A percentile compares a stretch with the other conserved stretches of the same genome.
These are phyloP conservation scores for Xylaria nigripes DNA, from an alignment of 495 filamentous ascomycete genomes.

Conservation along the genomic window DNA sequence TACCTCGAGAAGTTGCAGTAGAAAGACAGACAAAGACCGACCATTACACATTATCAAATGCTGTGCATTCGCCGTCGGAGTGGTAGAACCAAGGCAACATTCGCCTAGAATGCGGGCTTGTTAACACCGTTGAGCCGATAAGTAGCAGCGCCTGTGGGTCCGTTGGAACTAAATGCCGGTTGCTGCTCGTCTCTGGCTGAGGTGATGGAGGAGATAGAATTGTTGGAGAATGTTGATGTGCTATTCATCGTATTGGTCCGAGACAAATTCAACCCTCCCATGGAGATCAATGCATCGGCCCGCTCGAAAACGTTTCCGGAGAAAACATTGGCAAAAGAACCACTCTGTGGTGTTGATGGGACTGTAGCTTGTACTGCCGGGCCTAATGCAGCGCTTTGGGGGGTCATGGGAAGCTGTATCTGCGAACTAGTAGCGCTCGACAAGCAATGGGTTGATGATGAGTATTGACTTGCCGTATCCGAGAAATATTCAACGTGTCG, in stretches of 20 bases:
- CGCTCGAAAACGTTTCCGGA: slow-evolving; percentile 65
- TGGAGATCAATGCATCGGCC: slow-evolving; percentile 60
- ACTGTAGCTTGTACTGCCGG: slow-evolving; percentile 85
- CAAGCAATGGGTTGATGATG: slow-evolving; percentile 23
- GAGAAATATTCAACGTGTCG: slow-evolving; percentile 20
- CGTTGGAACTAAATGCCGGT: slow-evolving; percentile 34
- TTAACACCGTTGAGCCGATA: slow-evolving; percentile 25
- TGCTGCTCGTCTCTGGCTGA: slow-evolving; percentile 23
- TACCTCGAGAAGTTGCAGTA: background rate
- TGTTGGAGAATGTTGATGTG: slow-evolving; percentile 29
- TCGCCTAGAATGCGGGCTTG: slow-evolving; percentile 26
- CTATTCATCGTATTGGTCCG: slow-evolving; percentile 40
- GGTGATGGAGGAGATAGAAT: slow-evolving; percentile 33
- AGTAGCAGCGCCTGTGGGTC: slow-evolving; percentile 7
- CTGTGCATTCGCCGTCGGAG: slow-evolving; percentile 11
- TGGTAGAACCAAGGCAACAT: slow-evolving; percentile 12
- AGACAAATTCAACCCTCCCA: slow-evolving; percentile 39
- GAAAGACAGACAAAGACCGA: background rate
- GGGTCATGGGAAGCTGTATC: slow-evolving; percentile 48
- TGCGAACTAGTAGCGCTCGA: slow-evolving; percentile 23
- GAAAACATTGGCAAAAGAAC: slow-evolving; percentile 54
- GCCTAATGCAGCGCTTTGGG: slow-evolving; percentile 76
- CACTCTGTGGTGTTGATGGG: slow-evolving; percentile 64
- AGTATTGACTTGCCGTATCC: slow-evolving; percentile 26
- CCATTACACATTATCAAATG: slow-evolving; percentile 2